These are phyloP conservation scores for Magnolia sinica DNA, from an alignment of 164 flowering plant genomes.

Conservation along the genomic window DNA sequence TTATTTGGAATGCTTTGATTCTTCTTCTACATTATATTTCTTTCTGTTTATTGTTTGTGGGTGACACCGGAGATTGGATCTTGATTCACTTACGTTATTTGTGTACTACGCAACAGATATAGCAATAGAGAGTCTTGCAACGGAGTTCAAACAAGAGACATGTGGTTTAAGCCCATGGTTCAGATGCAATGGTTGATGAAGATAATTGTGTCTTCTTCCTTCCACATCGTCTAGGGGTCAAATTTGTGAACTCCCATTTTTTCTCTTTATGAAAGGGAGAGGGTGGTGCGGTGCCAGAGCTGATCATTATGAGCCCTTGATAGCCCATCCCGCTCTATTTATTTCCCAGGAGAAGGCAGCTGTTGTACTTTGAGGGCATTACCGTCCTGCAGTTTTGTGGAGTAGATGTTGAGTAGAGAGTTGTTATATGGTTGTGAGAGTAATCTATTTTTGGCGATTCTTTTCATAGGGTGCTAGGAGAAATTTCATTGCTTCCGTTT, in stretches of 20 bases:
- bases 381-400: conserved; percentile 41
- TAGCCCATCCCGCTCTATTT: conserved; percentile 53
- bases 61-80: too few species aligned
- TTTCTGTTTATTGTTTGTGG: too few species aligned
- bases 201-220: conserved; percentile 94
- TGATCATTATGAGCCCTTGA: conserved; percentile 92
- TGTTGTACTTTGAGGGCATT: conserved; percentile 52
- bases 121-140: conserved; percentile 85
- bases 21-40: too few species aligned
- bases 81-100: too few species aligned
- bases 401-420: conserved; percentile 27
- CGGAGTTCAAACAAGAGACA: conserved; percentile 85
- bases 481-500: conserved; percentile 21
- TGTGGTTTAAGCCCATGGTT: conserved; percentile 99
- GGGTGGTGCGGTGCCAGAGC: conserved; percentile 36
- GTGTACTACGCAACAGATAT: too few species aligned
- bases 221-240: conserved; percentile 78
- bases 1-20: too few species aligned
- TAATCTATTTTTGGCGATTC: conserved; percentile 27
- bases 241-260: conserved; percentile 67
- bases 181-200: conserved; percentile 97
- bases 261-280: conserved; percentile 97
- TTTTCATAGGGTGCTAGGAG: conserved; percentile 25
- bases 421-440: conserved; percentile 11
- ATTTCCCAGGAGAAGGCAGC: conserved; percentile 77